Base-by-base conservation (phyloP, 495 filamentous ascomycete genomes). In the Aspergillus mulundensis region DNA sequence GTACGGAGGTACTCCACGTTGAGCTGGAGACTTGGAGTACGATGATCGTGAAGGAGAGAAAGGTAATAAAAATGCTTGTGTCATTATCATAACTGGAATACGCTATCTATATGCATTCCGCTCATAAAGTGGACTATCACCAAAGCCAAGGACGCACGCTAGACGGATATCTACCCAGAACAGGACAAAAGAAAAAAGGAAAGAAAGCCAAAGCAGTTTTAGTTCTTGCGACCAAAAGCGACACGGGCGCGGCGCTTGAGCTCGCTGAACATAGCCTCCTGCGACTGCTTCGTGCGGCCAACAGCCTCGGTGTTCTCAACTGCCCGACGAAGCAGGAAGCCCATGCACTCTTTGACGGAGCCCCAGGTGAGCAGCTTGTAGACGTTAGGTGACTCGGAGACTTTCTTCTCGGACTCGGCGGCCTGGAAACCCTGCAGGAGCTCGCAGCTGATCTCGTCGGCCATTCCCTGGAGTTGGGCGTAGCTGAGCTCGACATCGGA, bases 321-420 rank as follows among this genome's bases (percentile, higher is more conserved):
- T 30, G 92, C 93, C 40, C 93, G 76, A 40, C 93, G 75, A 14
- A 95, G 72, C 30, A 98, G 68, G 69, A 95, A 98, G 61, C 92
- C 93, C 84, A 97, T 86, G 72, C 93, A 98, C 73, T 98, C 91
- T 40, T 85, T 82, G 24, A 90, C 91, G 1, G 86, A 87, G 6
- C 93, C 93, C 93, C 93, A 98, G 28, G 91, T 88, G 55, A 91
- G 73, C 59, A 95, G 92, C 74, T 98, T 98, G 72, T 87, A 95
- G 16, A 86, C 87, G 59, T 82, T 79, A 0, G 83, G 81, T 10
- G 76, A 69, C 23, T 85, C 77, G 19, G 66, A 38, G 3, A 66
- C 54, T 11, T 64, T 54, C 18, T 39, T 50, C 46, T 40, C 28
- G 15, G 45, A 15, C 48, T 69, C 69, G 25, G 67, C 66, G 25